These are phyloP conservation scores for Trypanosoma lewisi DNA, from an alignment of 208 protist genomes.

Conservation along the genomic window DNA sequence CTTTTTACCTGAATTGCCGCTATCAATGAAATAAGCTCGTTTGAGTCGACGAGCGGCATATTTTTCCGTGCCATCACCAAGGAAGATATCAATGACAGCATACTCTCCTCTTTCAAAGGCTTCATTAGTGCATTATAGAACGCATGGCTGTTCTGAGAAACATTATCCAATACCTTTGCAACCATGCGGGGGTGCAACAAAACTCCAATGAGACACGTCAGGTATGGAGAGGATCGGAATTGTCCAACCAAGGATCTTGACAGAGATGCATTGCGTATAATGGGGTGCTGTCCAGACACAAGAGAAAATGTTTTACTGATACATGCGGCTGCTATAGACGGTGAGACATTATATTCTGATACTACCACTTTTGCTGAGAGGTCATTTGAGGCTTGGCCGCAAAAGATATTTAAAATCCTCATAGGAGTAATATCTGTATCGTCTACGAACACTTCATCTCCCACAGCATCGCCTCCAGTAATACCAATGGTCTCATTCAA, in stretches of 20 bases:
- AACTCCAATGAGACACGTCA: constrained; percentile 68
- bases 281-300: constrained; percentile 60
- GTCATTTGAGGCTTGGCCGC: constrained; percentile 45
- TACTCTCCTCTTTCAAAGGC: constrained; percentile 56
- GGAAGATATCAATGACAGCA: constrained; percentile 53
- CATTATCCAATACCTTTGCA: constrained; percentile 57
- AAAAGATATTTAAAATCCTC: constrained; percentile 79
- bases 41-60: constrained; percentile 72
- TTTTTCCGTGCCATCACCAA: constrained; percentile 38
- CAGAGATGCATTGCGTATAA: constrained; percentile 48
- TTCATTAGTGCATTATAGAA: constrained; percentile 70
- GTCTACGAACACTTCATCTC: constrained; percentile 25
- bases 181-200: constrained; percentile 72
- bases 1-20: constrained; percentile 14
- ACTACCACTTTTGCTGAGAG: constrained; percentile 63
- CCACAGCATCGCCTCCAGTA: constrained; percentile 52
- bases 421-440: constrained; percentile 38
- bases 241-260: constrained; percentile 41
- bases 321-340: constrained; percentile 67
- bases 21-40: constrained; percentile 66
- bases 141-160: constrained; percentile 61
- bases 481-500: constrained; percentile 80
- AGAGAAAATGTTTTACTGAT: constrained; percentile 69
- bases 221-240: constrained; percentile 60
- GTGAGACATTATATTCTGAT: constrained; percentile 74